phyloP scores from a whole-genome alignment of 371 early-diverging fungal species.

The Haplosporangium sp. region DNA sequence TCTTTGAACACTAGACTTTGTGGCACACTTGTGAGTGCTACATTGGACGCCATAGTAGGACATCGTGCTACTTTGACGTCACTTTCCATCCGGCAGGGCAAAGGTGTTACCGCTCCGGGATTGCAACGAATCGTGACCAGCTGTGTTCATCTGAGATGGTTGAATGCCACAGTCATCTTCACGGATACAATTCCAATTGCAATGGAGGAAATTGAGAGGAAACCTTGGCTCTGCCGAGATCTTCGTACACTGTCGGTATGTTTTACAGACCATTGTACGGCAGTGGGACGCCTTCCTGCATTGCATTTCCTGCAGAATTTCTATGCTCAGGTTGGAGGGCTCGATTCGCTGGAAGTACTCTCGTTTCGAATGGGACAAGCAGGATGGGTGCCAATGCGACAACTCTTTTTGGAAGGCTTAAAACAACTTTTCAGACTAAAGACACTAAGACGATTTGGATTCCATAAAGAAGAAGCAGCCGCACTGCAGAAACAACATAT shows the following conservation, averaged over 20 bases:
- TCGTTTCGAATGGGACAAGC: slow-evolving; percentile 11
- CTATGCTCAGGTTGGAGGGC: slow-evolving; percentile 1
- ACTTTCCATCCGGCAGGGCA: not conserved
- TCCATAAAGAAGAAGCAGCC: slow-evolving; percentile 15
- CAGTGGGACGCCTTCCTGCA: not conserved
- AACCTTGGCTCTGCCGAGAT: slow-evolving; percentile 2
- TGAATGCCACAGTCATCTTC: not conserved
- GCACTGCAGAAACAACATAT: slow-evolving; percentile 1
- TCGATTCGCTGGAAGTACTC: not conserved
- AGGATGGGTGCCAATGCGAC: slow-evolving; percentile 8
- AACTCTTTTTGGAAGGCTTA: not conserved
- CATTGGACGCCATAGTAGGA: not conserved
- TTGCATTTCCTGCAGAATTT: not conserved
- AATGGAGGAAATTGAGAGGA: not conserved
- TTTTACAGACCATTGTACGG: slow-evolving; percentile 7
- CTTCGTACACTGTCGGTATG: not conserved
- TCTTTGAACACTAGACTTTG: not conserved
- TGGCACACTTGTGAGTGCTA: not conserved
- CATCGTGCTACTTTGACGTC: slow-evolving; percentile 11
- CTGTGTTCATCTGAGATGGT: slow-evolving; percentile 4
- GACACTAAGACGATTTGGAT: slow-evolving; percentile 6
- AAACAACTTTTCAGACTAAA: not conserved
- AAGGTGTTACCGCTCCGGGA: not conserved
- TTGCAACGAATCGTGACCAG: slow-evolving; percentile 5
- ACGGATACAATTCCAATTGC: not conserved